phyloP scores from a whole-genome alignment of 495 filamentous ascomycete genomes.

The Apiosordaria backusii region DNA sequence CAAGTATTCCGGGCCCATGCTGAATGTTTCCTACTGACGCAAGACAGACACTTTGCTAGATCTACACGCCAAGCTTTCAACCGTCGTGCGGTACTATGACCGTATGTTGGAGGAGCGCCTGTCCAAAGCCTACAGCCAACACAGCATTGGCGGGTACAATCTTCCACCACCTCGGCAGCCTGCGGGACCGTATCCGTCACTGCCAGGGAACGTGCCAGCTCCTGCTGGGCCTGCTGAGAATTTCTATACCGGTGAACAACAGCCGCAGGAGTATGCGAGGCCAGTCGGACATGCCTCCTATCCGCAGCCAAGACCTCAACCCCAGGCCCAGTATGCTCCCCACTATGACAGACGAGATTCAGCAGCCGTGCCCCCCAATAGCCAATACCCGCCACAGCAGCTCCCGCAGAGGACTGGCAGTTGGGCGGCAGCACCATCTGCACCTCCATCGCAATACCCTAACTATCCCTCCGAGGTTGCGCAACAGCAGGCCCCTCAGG shows the following conservation, averaged over 20 bases:
- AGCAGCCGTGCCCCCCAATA: conserved; percentile 28
- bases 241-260: conserved; percentile 70
- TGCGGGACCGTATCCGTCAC: conserved; percentile 63
- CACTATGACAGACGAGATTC: conserved; percentile 42
- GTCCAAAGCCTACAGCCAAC: conserved; percentile 86
- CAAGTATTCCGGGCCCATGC: not conserved
- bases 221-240: conserved; percentile 61
- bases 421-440: conserved; percentile 39
- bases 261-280: conserved; percentile 49
- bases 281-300: conserved; percentile 40
- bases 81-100: conserved; percentile 98
- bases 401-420: conserved; percentile 43
- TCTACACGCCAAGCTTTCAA: conserved; percentile 89
- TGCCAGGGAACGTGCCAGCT: conserved; percentile 51
- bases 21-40: conserved; percentile 24
- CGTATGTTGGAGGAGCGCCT: conserved; percentile 95
- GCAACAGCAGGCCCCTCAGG: conserved; percentile 34
- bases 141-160: conserved; percentile 56
- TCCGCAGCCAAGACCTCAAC: conserved; percentile 32
- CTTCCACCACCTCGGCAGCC: conserved; percentile 50
- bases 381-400: conserved; percentile 49
- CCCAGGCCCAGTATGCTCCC: conserved; percentile 29
- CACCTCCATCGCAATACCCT: conserved; percentile 34
- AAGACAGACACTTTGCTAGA: conserved; percentile 75
- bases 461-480: conserved; percentile 32